phyloP scores from a whole-genome alignment of 208 protist genomes.

The Leishmania major region DNA sequence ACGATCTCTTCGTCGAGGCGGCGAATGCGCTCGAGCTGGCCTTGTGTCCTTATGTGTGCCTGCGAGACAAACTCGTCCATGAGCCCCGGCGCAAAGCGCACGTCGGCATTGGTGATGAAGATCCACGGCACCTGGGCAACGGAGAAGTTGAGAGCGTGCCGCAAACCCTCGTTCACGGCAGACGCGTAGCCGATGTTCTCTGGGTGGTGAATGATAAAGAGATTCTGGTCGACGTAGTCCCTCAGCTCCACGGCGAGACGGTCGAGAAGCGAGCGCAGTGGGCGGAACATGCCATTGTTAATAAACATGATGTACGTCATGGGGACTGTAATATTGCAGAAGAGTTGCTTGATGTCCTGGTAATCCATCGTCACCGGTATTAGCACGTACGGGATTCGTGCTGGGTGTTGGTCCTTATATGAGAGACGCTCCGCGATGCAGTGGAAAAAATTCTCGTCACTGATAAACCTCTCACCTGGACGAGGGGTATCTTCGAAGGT shows the following conservation, averaged over 20 bases:
- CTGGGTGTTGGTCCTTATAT: conserved; percentile 8
- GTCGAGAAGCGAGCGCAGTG: conserved; percentile 16
- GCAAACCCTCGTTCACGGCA: conserved; percentile 39
- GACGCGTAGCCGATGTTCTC: conserved; percentile 36
- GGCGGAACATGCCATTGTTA: conserved; percentile 34
- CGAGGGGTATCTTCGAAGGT: conserved; percentile 21
- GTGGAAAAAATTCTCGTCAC: conserved; percentile 23
- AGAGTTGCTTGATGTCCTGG: conserved; percentile 37
- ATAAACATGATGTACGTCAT: conserved; percentile 47
- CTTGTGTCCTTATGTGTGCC: not conserved
- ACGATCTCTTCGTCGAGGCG: conserved; percentile 21
- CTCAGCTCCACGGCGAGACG: conserved; percentile 3
- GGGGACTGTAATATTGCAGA: conserved; percentile 37
- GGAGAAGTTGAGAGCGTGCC: conserved; percentile 20
- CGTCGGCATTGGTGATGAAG: conserved; percentile 42
- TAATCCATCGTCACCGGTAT: conserved; percentile 44
- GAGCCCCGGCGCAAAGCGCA: conserved; percentile 26
- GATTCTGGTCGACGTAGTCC: conserved; percentile 4
- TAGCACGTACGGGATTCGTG: conserved; percentile 33
- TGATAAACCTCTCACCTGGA: conserved; percentile 20
- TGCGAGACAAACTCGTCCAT: conserved; percentile 21
- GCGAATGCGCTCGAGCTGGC: conserved; percentile 8
- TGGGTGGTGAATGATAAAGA: conserved; percentile 31
- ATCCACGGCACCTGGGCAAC: conserved; percentile 40
- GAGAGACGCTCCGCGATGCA: conserved; percentile 30